A percentile compares a stretch with the other conserved stretches of the same genome.
Conservation (phyloP, 208 protist genomes). For the Strigomonas galati region DNA sequence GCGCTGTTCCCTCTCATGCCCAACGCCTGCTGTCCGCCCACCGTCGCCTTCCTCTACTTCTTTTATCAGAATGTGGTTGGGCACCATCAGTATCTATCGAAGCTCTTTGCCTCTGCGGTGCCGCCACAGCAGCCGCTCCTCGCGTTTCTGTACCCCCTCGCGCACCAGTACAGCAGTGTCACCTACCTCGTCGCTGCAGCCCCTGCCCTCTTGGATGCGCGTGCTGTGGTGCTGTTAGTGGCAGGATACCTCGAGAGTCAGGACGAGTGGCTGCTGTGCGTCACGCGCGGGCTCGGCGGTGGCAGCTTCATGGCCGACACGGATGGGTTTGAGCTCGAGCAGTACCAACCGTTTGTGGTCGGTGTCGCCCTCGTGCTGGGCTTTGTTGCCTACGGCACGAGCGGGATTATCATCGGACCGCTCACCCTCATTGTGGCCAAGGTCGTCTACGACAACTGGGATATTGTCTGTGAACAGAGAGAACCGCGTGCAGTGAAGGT, state of each 20-base stretch:
- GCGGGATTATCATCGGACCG: slow-evolving; percentile 63
- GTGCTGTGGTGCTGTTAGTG: slow-evolving; percentile 25
- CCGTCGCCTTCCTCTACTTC: slow-evolving; percentile 23
- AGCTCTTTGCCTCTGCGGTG: background rate
- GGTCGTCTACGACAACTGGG: slow-evolving; percentile 76
- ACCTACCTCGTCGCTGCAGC: no score
- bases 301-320: slow-evolving; percentile 23
- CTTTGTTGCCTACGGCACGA: slow-evolving; percentile 53
- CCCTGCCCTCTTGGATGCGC: slow-evolving; percentile 16
- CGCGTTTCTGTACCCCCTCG: background rate
- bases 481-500: background rate
- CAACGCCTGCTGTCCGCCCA: slow-evolving; percentile 52
- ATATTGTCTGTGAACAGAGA: slow-evolving; percentile 26
- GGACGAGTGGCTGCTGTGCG: slow-evolving; percentile 69
- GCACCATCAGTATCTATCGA: slow-evolving; percentile 7
- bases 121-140: background rate
- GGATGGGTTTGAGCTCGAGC: slow-evolving; percentile 24
- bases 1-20: slow-evolving; percentile 64
- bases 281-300: slow-evolving; percentile 41
- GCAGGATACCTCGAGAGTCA: slow-evolving; percentile 37
- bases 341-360: slow-evolving; percentile 56
- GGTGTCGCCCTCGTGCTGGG: slow-evolving; percentile 58
- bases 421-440: slow-evolving; percentile 70
- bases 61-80: no score
- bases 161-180: no score